Conservation (phyloP, 768 basidiomycete species). For the Paxillus ammoniavirescens region DNA sequence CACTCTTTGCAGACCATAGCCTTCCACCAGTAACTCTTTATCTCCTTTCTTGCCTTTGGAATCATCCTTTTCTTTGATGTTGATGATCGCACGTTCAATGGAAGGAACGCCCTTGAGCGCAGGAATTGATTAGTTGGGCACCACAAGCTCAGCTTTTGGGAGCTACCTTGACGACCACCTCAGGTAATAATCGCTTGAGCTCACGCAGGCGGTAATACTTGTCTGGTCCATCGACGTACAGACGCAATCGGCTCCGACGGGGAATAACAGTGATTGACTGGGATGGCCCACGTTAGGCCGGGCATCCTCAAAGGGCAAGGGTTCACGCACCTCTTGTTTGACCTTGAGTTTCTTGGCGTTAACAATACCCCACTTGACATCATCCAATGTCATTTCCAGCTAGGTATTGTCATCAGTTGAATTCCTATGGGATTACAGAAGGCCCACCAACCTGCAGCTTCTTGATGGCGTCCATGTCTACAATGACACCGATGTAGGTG, state of each 20-base stretch:
- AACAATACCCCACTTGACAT: slow-evolving; percentile 91
- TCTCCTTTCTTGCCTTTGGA: slow-evolving; percentile 78
- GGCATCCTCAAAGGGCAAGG: neutral
- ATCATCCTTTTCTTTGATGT: slow-evolving; percentile 88
- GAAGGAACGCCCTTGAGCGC: slow-evolving; percentile 70
- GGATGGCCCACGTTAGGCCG: neutral
- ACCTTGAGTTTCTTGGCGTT: slow-evolving; percentile 88
- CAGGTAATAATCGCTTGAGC: slow-evolving; percentile 78
- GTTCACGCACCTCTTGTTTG: slow-evolving; percentile 65
- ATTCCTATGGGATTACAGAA: neutral
- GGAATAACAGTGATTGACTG: slow-evolving; percentile 79
- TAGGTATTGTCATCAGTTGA: slow-evolving; percentile 27
- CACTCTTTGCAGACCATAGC: slow-evolving; percentile 93
- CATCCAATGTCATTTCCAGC: slow-evolving; percentile 91
- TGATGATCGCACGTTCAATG: slow-evolving; percentile 92
- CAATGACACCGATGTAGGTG: slow-evolving; percentile 89
- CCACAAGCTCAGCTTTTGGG: neutral
- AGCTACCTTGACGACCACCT: slow-evolving; percentile 86
- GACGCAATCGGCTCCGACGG: slow-evolving; percentile 69
- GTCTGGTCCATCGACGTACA: slow-evolving; percentile 75
- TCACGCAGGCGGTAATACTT: slow-evolving; percentile 84
- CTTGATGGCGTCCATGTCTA: slow-evolving; percentile 84
- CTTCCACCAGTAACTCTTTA: slow-evolving; percentile 93
- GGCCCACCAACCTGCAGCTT: slow-evolving; percentile 68
- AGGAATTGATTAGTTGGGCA: neutral